Conservation (phyloP, 228 moss, liverwort and hornwort genomes). For the Sphagnum fallax region DNA sequence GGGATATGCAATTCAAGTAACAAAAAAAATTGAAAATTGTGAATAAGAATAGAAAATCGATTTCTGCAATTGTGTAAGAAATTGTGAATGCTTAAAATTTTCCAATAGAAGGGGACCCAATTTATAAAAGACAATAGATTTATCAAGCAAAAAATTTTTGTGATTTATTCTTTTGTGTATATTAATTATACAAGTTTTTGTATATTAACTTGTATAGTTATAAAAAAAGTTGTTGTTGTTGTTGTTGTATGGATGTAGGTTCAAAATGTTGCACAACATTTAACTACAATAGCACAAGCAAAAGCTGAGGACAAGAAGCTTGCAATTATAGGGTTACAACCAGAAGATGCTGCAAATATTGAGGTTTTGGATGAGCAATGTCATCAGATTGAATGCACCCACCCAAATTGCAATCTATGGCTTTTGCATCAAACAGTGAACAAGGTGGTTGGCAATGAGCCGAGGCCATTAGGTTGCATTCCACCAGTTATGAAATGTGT, state of each 20-base stretch:
- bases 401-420: slow-evolving; percentile 56
- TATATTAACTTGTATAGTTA: too few species aligned
- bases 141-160: too few species aligned
- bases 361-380: slow-evolving; percentile 34
- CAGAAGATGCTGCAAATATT: slow-evolving; percentile 14
- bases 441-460: slow-evolving; percentile 16
- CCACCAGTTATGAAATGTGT: slow-evolving; percentile 37
- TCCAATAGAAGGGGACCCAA: too few species aligned
- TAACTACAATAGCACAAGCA: slow-evolving; percentile 59
- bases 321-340: slow-evolving; percentile 53
- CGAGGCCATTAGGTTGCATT: not conserved
- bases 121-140: too few species aligned
- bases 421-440: slow-evolving; percentile 33
- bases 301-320: slow-evolving; percentile 74
- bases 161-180: too few species aligned
- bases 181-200: too few species aligned
- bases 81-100: too few species aligned
- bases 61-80: too few species aligned
- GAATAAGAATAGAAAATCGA: too few species aligned
- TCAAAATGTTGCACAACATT: slow-evolving; percentile 62
- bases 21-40: not conserved
- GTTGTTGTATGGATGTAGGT: slow-evolving; percentile 33
- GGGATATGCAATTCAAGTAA: slow-evolving; percentile 55
- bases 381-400: slow-evolving; percentile 62
- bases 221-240: not conserved